phyloP scores from a whole-genome alignment of 805 yeast genomes.

The Candida maris region DNA sequence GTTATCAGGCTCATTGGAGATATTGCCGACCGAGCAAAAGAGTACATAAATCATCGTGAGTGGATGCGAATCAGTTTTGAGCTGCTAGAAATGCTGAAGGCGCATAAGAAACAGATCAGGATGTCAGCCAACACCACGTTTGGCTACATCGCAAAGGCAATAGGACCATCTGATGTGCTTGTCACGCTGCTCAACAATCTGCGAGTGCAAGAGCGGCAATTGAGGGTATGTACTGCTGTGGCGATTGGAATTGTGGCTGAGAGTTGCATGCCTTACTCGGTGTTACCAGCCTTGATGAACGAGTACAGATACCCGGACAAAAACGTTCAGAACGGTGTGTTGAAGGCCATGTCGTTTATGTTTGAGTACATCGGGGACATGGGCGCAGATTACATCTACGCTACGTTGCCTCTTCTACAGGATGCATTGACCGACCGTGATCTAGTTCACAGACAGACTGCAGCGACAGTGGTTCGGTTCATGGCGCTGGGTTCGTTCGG shows the following conservation, averaged over 20 bases:
- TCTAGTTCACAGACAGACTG: constrained; percentile 92
- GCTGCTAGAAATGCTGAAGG: constrained; percentile 80
- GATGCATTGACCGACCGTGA: constrained; percentile 91
- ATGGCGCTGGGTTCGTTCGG: constrained; percentile 79
- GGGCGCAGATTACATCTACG: constrained; percentile 77
- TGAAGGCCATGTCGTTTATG: constrained; percentile 85
- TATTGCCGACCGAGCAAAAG: constrained; percentile 77
- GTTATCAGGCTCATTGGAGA: constrained; percentile 76
- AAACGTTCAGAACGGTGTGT: constrained; percentile 92
- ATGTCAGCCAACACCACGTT: constrained; percentile 86
- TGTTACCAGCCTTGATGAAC: constrained; percentile 90
- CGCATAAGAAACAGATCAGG: constrained; percentile 71
- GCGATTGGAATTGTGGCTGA: constrained; percentile 97
- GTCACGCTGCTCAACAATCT: constrained; percentile 79
- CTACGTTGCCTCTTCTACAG: constrained; percentile 73
- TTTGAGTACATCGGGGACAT: constrained; percentile 86
- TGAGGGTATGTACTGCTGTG: constrained; percentile 95
- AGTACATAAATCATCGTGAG: constrained; percentile 82
- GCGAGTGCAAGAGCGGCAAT: constrained; percentile 91
- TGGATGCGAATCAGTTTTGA: constrained; percentile 98
- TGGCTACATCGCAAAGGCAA: constrained; percentile 85
- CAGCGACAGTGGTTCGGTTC: constrained; percentile 81
- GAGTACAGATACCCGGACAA: constrained; percentile 90
- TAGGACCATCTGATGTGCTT: constrained; percentile 94
- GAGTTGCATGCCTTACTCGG: constrained; percentile 88